Percentiles rank a stretch among this genome's conserved stretches.
Evolutionary conservation across 208 protist genomes (phyloP).

Genomic region (Crithidia fasciculata): DNA sequence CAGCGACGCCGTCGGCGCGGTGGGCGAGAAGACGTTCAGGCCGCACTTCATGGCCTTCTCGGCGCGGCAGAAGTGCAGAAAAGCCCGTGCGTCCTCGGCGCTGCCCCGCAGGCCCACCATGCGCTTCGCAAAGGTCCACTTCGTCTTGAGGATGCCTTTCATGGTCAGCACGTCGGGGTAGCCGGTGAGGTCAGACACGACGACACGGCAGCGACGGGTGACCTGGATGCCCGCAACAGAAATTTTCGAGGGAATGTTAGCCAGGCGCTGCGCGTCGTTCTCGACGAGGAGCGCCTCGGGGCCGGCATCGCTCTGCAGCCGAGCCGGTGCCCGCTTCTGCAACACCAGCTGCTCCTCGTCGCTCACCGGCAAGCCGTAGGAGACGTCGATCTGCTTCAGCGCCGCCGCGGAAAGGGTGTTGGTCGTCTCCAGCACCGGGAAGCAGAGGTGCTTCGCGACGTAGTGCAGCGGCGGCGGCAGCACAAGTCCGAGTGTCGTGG

Average conservation of each 20-base stretch:
- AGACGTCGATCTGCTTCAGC: slow-evolving; percentile 53
- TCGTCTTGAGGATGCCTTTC: slow-evolving; percentile 60
- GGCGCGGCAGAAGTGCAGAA: slow-evolving; percentile 74
- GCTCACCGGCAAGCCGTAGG: slow-evolving; percentile 83
- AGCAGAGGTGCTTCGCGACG: slow-evolving; percentile 69
- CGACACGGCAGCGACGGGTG: slow-evolving; percentile 53
- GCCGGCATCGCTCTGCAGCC: slow-evolving; percentile 60
- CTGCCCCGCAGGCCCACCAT: slow-evolving; percentile 71
- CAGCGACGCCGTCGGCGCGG: slow-evolving; percentile 33
- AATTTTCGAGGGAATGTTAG: slow-evolving; percentile 86
- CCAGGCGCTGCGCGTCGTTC: slow-evolving; percentile 88
- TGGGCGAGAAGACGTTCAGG: slow-evolving; percentile 63
- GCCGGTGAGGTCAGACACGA: slow-evolving; percentile 79
- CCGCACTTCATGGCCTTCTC: slow-evolving; percentile 85
- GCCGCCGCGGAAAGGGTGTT: slow-evolving; percentile 52
- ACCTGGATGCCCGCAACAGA: slow-evolving; percentile 27
- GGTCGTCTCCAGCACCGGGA: slow-evolving; percentile 67
- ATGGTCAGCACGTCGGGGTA: slow-evolving; percentile 69
- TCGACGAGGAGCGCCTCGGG: slow-evolving; percentile 60
- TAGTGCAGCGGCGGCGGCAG: slow-evolving; percentile 74
- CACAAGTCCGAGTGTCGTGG: slow-evolving; percentile 55
- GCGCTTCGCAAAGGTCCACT: slow-evolving; percentile 82
- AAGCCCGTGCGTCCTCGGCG: slow-evolving; percentile 53
- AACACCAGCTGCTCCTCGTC: slow-evolving; percentile 76
- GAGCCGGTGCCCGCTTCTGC: slow-evolving; percentile 61